phyloP scores from a whole-genome alignment of 192 early-diverging fungal genomes.

The Backusella mclennaniae region DNA sequence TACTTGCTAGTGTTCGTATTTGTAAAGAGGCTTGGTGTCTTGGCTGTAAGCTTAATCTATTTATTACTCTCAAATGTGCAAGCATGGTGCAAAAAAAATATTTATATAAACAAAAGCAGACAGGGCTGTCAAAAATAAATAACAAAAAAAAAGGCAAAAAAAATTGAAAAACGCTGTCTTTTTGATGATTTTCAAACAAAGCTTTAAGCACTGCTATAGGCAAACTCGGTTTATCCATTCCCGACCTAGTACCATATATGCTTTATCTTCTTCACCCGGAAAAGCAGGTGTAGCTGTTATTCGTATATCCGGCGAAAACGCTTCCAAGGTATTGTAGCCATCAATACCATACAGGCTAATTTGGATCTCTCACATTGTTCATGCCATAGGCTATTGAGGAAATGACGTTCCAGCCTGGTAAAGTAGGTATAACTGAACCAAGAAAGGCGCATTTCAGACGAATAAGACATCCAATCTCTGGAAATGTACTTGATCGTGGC shows the following conservation, averaged over 20 bases:
- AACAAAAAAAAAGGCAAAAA: constrained; percentile 10
- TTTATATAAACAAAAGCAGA: background rate
- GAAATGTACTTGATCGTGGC: constrained; percentile 56
- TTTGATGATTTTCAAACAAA: constrained; percentile 2
- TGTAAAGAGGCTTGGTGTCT: background rate
- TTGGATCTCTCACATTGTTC: constrained; percentile 14
- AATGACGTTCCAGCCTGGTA: constrained; percentile 28
- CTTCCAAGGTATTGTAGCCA: constrained; percentile 40
- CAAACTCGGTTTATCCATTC: background rate
- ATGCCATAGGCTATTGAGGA: constrained; percentile 16
- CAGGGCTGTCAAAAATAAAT: constrained; percentile 1
- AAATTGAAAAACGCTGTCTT: background rate
- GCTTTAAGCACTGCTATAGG: background rate
- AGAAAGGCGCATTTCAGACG: constrained; percentile 43
- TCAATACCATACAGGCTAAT: constrained; percentile 11
- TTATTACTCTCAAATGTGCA: background rate
- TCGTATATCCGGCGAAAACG: constrained; percentile 62
- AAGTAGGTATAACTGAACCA: constrained; percentile 31
- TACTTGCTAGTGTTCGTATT: background rate
- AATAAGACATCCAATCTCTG: constrained; percentile 42
- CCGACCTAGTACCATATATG: constrained; percentile 63
- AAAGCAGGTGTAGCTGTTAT: constrained; percentile 80
- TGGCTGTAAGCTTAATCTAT: background rate
- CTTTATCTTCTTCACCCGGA: constrained; percentile 68
- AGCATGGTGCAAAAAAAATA: background rate